Percentiles rank a stretch among this genome's conserved stretches.
Conservation (phyloP, 441 rosid genomes). For the Melianthus villosus region DNA sequence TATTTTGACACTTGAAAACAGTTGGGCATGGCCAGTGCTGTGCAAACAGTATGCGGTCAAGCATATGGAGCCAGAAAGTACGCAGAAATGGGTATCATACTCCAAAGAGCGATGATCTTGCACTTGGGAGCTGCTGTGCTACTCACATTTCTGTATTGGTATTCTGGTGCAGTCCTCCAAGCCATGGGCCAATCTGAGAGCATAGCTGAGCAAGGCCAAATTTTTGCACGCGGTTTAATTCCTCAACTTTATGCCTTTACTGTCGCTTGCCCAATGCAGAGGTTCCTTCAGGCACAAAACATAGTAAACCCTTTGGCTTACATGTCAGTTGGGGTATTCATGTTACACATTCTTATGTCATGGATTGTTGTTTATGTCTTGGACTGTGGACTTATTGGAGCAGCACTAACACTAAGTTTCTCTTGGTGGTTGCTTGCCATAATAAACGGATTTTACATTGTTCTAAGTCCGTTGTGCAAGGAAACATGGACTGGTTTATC, state of each 20-base stretch:
- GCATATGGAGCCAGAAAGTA: conserved; percentile 76
- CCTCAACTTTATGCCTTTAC: conserved; percentile 80
- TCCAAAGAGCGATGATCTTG: conserved; percentile 67
- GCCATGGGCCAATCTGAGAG: conserved; percentile 45
- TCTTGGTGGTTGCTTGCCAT: conserved; percentile 78
- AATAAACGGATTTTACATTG: conserved; percentile 36
- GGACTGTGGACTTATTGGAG: conserved; percentile 56
- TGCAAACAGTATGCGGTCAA: conserved; percentile 90
- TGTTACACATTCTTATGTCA: conserved; percentile 42
- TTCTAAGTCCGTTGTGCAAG: conserved; percentile 55
- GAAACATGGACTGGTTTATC: conserved; percentile 82
- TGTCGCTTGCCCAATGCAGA: conserved; percentile 65
- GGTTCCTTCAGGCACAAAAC: conserved; percentile 92
- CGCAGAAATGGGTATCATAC: conserved; percentile 62
- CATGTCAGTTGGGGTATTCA: conserved; percentile 60
- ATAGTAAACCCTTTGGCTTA: conserved; percentile 79
- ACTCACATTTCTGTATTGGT: conserved; percentile 67
- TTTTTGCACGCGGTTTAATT: conserved; percentile 66
- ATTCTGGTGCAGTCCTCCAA: conserved; percentile 33
- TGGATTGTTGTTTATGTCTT: conserved; percentile 49
- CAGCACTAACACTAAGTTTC: conserved; percentile 54
- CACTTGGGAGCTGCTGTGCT: conserved; percentile 61
- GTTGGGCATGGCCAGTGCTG: conserved; percentile 99
- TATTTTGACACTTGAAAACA: no score
- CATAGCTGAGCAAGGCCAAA: conserved; percentile 50